Percentiles rank a stretch among this genome's conserved stretches.
phyloP scores from a whole-genome alignment of 768 basidiomycete genomes.

The Termitomyces titanicus region DNA sequence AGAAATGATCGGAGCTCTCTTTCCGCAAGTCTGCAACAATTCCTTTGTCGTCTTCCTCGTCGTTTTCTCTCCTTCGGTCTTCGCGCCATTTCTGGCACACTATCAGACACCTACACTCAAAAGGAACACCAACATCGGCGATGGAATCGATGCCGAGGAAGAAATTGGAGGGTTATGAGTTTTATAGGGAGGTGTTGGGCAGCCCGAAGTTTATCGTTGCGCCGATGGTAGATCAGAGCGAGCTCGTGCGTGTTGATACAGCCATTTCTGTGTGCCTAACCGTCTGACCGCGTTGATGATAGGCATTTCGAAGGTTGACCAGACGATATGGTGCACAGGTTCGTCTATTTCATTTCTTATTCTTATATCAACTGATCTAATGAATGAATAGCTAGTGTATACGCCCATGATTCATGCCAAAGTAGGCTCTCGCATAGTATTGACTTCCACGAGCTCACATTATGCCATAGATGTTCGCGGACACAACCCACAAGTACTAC shows the following conservation, averaged over 20 bases:
- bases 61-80: neutral
- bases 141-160: constrained; percentile 6
- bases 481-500: constrained; percentile 48
- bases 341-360: constrained; percentile 14
- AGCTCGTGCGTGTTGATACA: constrained; percentile 60
- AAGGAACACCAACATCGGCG: neutral
- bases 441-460: neutral
- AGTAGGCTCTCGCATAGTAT: constrained; percentile 39
- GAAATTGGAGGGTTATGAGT: constrained; percentile 76
- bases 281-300: neutral
- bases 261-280: neutral
- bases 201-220: constrained; percentile 90
- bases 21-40: neutral
- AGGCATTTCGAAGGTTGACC: constrained; percentile 90
- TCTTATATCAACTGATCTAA: neutral
- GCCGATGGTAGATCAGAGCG: constrained; percentile 98
- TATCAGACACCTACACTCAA: neutral
- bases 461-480: constrained; percentile 54
- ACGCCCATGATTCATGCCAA: constrained; percentile 99
- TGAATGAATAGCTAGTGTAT: constrained; percentile 64
- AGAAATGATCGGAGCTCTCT: neutral
- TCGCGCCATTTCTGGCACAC: neutral
- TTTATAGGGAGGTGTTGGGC: constrained; percentile 75
- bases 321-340: constrained; percentile 82
- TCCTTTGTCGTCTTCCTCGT: neutral